Evolutionary conservation across 768 basidiomycete species (phyloP), one percentile per base, ranked within the genome.

Genomic region (Leucocoprinus birnbaumii): DNA sequence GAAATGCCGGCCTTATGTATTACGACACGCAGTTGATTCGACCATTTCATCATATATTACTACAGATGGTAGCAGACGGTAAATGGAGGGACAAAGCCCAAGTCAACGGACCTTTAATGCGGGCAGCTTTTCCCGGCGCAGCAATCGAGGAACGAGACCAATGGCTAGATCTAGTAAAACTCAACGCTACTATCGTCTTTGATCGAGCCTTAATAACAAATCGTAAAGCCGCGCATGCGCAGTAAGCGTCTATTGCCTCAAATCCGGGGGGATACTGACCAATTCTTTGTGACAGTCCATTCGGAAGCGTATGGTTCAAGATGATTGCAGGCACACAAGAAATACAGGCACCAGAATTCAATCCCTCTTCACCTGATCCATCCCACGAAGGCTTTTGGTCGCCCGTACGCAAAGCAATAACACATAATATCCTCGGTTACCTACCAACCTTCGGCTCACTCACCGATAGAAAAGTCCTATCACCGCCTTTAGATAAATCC

Each of bases 61-160:
- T 58, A 8, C 25, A 61, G 55, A 68, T 67, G 52, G 65, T 68
- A 24, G 46, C 38, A 14, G 49, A 59, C 11, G 64, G 63, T 4
- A 71, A 70, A 51, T 87, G 84, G 86, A 77, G 85, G 31, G 88
- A 90, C 63, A 59, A 62, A 9, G 80, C 83, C 1, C 76, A 78
- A 11, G 75, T 90, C 62, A 81, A 87, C 62, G 75, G 79, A 19
- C 83, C 83, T 48, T 73, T 89, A 57, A 73, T 90, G 56, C 82
- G 84, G 22, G 78, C 82, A 7, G 81, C 80, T 0, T 89, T 88
- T 65, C 87, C 87, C 1, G 70, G 68, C 18, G 62, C 80, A 7
- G 67, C 83, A 1, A 78, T 89, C 22, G 85, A 89, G 59, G 71
- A 76, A 26, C 70, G 76, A 9, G 70, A 72, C 25, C 84, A 87